Base-by-base conservation (phyloP, 163 green algal species). In the Chlamydomonas reinhardtii region DNA sequence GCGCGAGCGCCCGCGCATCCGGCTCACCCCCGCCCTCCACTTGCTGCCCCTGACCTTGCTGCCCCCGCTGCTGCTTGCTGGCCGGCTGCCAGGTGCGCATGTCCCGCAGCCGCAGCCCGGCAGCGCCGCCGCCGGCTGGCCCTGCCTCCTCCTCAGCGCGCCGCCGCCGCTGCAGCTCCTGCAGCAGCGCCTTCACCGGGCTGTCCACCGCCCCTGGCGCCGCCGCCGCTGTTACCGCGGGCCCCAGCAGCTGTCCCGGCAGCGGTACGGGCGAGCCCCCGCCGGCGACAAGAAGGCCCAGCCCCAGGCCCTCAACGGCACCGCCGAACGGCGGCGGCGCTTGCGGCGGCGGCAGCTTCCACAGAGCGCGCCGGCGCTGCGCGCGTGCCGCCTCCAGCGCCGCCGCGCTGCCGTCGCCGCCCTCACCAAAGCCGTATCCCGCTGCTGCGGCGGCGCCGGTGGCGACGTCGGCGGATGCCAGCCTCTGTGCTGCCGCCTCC, bases 171-270 rank as follows among this genome's bases (percentile, higher is more conserved):
- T n/a, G 52, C 4, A 71, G 61, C 32, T 73, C 31, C 29, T 56
- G 54, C 9, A 86, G 80, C 11, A 86, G 70, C 27, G 54, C 54
- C 80, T 79, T 86, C 34, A 73, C 69, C 8, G 80, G 80, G 59
- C 76, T 83, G 22, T 66, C 75, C 66, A 2, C 31, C n/a, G 31
- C 31, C 66, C 29, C 24, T 22, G 25, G n/a, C n/a, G n/a, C n/a
- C n/a, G 15, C 31, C n/a, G 31, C 31, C 66, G 37, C 24, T 22
- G 25, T 22, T 22, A 66, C 24, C 61, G 19, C 61, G 20, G 17
- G 4, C 61, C 24, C 24, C 61, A 66, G 5, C 61, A 66, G 8
- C 61, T 31, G 61, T 22, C 11, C 61, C 1, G 12, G 48, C 48
- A 56, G 48, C 48, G 6, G 6, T 14, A 56, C 48, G 19, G 48